Evolutionary conservation across 225 moss, liverwort and hornwort species (phyloP), one percentile per base, ranked within the genome.

Genomic region (Bryoerythrophyllum caledonicum): DNA sequence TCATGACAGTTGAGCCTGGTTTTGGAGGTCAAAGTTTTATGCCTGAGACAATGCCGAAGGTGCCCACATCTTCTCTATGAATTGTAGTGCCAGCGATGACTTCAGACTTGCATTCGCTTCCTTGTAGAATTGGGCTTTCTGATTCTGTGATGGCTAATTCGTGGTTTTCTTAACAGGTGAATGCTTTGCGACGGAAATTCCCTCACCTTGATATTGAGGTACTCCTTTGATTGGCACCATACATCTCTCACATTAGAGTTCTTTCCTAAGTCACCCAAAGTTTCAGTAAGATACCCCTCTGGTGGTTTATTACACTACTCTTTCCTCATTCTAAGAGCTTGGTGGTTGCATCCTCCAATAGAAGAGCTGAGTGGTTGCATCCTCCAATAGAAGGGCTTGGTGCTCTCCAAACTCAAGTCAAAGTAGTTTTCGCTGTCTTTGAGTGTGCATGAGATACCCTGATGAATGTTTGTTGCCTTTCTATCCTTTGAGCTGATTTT

Each of bases 1-100:
- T 97, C 76, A 97, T 97, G 96, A 97, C 96, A 16, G 96, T 97
- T 59, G 92, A 97, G 78, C 96, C 94, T 81, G 96, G 96, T 9
- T 97, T 94, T 75, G 96, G 96, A 17, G 96, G 96, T 62, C 96
- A 97, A 74, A 90, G 92, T 68, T 97, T 97, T 75, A 94, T 97
- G 94, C 90, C 88, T 4, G 87, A 89, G 67, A 97, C 92, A 72
- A 97, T 97, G 96, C 80, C 88, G 3, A 97, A 97, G 92, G 96
- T 97, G 70, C 63, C 43, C 35, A 51, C 12, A 32, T 24, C 25
- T 64, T 49, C 34, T 43, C 23, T 10, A 20, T 62, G n/a, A 30
- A 23, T 32, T 53, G 14, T 46, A 58, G 1, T 63, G 16, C 6
- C 44, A 54, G 37, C 13, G 38, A 69, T 34, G 19, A 12, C 26